Evolutionary conservation across 2,329 filamentous ascomycete genomes (phyloP).

Genomic region (Leptographium galeiforme): DNA sequence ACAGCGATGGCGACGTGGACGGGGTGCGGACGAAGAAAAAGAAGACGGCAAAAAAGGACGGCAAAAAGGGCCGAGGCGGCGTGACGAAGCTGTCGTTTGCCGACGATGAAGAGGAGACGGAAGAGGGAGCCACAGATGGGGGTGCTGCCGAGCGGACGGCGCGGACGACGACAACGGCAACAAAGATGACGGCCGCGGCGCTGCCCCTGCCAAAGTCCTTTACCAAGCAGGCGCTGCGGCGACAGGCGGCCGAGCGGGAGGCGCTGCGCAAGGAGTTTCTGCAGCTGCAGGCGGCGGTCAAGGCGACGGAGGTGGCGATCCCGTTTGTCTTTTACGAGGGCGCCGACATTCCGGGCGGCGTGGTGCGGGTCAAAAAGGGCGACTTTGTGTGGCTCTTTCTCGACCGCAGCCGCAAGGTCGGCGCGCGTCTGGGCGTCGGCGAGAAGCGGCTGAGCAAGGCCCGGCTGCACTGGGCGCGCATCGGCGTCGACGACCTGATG

Average conservation of each 20-base stretch:
- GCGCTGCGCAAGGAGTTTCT: slow-evolving; percentile 68
- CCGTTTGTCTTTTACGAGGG: slow-evolving; percentile 98
- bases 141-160: slow-evolving; percentile 20
- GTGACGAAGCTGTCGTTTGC: slow-evolving; percentile 49
- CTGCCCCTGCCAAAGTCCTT: slow-evolving; percentile 52
- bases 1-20: slow-evolving; percentile 17
- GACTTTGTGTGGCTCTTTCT: slow-evolving; percentile 88
- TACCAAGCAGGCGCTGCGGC: slow-evolving; percentile 50
- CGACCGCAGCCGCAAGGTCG: slow-evolving; percentile 81
- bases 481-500: slow-evolving; percentile 92
- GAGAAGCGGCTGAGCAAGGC: slow-evolving; percentile 50
- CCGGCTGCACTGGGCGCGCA: slow-evolving; percentile 75
- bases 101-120: slow-evolving; percentile 47
- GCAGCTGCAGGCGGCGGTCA: slow-evolving; percentile 70
- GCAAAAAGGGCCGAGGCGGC: slow-evolving; percentile 22
- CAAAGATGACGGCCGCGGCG: slow-evolving; percentile 37
- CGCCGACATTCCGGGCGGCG: slow-evolving; percentile 73
- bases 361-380: slow-evolving; percentile 80
- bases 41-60: slow-evolving; percentile 19
- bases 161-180: slow-evolving; percentile 18
- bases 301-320: slow-evolving; percentile 75
- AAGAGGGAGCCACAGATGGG: too few relatives aligned
- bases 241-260: slow-evolving; percentile 64
- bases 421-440: slow-evolving; percentile 66
- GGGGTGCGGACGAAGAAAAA: slow-evolving; percentile 26